These are phyloP conservation scores for Ricinus communis DNA, from an alignment of 345 rosid species.

Conservation along the genomic window DNA sequence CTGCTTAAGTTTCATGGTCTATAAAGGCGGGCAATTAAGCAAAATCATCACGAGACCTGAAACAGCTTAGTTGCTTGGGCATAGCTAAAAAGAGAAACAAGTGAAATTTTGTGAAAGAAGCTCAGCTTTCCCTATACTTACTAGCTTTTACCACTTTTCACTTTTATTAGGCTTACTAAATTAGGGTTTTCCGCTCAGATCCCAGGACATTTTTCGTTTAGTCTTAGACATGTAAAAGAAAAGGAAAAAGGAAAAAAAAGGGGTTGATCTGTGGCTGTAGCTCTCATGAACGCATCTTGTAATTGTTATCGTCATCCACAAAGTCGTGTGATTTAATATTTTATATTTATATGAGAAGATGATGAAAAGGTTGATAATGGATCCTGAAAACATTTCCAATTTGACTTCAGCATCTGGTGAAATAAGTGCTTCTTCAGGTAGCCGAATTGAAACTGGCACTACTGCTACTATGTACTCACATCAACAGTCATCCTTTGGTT, in stretches of 20 bases:
- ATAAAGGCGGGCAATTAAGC: too few species aligned
- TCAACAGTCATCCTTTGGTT: conserved; percentile 31
- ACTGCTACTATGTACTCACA: conserved; percentile 29
- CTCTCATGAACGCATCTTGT: conserved; percentile 21
- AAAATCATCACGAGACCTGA: not conserved
- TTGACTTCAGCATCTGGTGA: conserved; percentile 72
- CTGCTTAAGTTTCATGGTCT: too few species aligned
- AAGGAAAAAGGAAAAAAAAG: too few species aligned
- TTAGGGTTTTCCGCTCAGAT: conserved; percentile 44
- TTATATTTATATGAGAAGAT: conserved; percentile 11
- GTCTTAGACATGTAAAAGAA: conserved; percentile 11
- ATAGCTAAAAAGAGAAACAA: not conserved
- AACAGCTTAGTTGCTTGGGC: too few species aligned
- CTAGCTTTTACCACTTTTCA: conserved; percentile 23
- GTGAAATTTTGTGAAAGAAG: not conserved
- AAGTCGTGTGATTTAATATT: not conserved
- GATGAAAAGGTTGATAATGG: conserved; percentile 38
- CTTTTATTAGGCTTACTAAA: conserved; percentile 37
- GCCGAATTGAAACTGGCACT: conserved; percentile 35
- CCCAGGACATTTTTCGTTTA: conserved; percentile 20
- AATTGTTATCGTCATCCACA: conserved; percentile 23
- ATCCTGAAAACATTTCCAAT: conserved; percentile 57
- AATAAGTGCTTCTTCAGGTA: conserved; percentile 57
- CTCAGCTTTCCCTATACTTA: not conserved
- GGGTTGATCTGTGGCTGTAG: conserved; percentile 5